Conservation (phyloP, 768 basidiomycete species). For the Kwoniella mangroviensis region DNA sequence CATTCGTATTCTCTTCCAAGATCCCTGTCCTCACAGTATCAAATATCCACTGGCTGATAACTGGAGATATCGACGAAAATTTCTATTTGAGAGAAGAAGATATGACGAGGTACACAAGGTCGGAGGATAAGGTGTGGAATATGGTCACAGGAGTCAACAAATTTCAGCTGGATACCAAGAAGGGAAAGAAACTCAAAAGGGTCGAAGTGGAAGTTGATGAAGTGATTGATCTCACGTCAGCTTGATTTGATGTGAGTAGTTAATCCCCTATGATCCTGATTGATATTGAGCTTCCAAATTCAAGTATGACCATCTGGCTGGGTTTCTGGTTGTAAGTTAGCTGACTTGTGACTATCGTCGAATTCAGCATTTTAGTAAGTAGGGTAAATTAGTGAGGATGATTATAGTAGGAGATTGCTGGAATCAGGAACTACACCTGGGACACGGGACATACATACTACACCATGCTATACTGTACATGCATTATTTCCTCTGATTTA, state of each 20-base stretch:
- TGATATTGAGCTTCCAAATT: too few species aligned
- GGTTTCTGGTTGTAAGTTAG: neutral
- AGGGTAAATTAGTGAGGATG: too few species aligned
- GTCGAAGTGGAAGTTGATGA: neutral
- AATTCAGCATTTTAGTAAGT: too few species aligned
- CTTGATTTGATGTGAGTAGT: neutral
- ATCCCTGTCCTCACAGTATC: neutral
- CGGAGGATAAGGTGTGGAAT: neutral
- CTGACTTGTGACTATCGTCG: too few species aligned
- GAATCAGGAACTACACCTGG: too few species aligned
- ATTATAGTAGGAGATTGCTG: too few species aligned
- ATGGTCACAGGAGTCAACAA: neutral
- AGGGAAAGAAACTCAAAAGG: neutral
- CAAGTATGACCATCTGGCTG: neutral
- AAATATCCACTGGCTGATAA: constrained; percentile 17
- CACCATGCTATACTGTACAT: too few species aligned
- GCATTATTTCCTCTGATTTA: too few species aligned
- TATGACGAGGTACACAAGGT: neutral
- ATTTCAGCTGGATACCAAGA: neutral
- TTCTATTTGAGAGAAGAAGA: neutral
- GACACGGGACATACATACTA: too few species aligned
- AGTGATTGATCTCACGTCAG: constrained; percentile 4
- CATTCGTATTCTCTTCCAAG: constrained; percentile 20
- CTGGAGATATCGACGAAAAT: constrained; percentile 20
- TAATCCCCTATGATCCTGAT: neutral